Evolutionary conservation across 176 grass and related monocot species (phyloP), one percentile per base, ranked within the genome.

Genomic region (Panicum miliaceum): DNA sequence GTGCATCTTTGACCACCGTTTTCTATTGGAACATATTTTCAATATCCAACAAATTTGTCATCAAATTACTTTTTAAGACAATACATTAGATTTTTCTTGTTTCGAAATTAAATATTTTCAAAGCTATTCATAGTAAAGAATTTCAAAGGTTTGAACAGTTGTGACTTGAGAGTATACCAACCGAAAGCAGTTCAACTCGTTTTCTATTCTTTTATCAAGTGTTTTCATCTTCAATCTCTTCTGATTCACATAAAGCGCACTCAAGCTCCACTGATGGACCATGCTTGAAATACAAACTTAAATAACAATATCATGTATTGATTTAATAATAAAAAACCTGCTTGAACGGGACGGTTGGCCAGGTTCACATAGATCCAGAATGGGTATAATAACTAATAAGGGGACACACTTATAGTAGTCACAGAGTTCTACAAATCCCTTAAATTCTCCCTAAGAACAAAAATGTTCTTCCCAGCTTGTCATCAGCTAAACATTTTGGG

Each of bases 401-500:
- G 7, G 25, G 56, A 67, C 32, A 42, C 27, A 7, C 38, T 29
- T 54, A 13, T 32, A 34, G 1, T 3, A 69, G 38, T 38, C 12
- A 5, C 3, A 16, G 4, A 38, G 35, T 65, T 82, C 22, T 50
- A 78, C 32, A 56, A 25, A 68, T 80, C 64, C 45, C 56, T 64
- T 38, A 3, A 29, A 41, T 46, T 67, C 34, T 76, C 66, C 50
- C 1, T 18, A 19, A 27, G 18, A 90, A 58, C 38, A 57, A 61
- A 47, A 41, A 22, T 78, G 27, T 8, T 3, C 1, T 11, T 58
- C 50, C 56, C 2, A 7, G 22, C 0, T 37, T 67, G 5, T 38
- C 40, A 35, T 45, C 51, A 94, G 29, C 76, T 23, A 65, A 97
- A 97, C 95, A 97, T 97, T 20, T 89, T 87, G 10, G 95, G 95